These are phyloP conservation scores for Apiospora pterosperma DNA, from an alignment of 2,329 filamentous ascomycete species.

Conservation along the genomic window DNA sequence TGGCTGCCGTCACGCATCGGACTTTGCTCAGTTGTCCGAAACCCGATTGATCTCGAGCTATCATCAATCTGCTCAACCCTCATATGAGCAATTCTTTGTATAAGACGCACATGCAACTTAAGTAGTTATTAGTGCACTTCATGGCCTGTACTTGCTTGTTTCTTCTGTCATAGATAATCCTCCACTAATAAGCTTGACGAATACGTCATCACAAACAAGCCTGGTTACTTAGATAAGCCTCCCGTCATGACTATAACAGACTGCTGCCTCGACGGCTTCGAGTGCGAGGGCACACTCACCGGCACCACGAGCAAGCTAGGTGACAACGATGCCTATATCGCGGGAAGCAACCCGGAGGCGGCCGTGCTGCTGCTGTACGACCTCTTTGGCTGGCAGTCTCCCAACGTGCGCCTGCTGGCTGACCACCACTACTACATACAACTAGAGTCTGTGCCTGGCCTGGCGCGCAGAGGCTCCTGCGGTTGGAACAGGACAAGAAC, in stretches of 20 bases:
- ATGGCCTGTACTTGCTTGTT: too few relatives aligned
- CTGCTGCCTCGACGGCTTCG: constrained; percentile 36
- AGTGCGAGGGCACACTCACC: constrained; percentile 37
- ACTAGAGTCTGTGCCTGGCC: too few relatives aligned
- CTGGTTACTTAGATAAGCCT: background rate
- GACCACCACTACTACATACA: too few relatives aligned
- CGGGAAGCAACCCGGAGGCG: constrained; percentile 24
- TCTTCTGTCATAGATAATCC: too few relatives aligned
- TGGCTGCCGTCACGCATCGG: background rate
- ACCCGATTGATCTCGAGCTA: too few relatives aligned
- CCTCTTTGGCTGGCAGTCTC: constrained; percentile 41
- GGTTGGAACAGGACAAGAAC: too few relatives aligned
- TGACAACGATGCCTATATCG: constrained; percentile 34
- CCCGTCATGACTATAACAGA: constrained; percentile 13
- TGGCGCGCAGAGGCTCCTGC: too few relatives aligned
- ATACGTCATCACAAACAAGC: background rate
- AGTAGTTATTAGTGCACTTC: too few relatives aligned
- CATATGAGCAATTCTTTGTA: too few relatives aligned
- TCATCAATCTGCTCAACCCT: too few relatives aligned
- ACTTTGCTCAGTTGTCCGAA: background rate
- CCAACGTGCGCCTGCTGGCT: constrained; percentile 41
- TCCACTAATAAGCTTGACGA: too few relatives aligned
- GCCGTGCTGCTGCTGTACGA: constrained; percentile 38
- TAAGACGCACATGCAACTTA: too few relatives aligned
- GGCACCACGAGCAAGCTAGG: constrained; percentile 33